Evolutionary conservation across 345 rosid species (phyloP), one percentile per base, ranked within the genome.

Genomic region (Moringa oleifera): DNA sequence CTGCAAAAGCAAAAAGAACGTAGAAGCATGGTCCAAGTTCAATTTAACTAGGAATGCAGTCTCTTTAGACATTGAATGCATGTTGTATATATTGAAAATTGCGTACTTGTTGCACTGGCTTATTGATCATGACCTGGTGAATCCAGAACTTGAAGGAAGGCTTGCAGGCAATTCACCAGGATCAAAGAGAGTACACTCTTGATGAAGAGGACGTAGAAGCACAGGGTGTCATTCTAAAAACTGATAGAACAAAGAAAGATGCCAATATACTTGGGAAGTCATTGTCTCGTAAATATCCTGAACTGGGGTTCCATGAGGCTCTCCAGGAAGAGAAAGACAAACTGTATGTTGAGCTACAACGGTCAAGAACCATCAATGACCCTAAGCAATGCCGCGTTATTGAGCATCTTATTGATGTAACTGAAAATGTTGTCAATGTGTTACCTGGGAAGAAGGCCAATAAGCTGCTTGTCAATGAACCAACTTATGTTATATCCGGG

Each of bases 141-240:
- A 23, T 41, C 28, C 52, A 59, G 71, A 54, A 69, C 23, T 21
- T 72, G 59, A 64, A 73, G 69, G 80, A 71, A 58, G 60, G 78
- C 4, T 51, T 75, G 64, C 51, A 73, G 25, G 73, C 61, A 63
- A 70, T 75, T 10, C 74, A 79, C 37, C 65, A 59, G 10, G 83
- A 79, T 65, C 74, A 70, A 2, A 68, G 70, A 19, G 80, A 73
- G 4, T 79, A 75, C 65, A 61, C 67, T 6, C 68, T 75, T 0
- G 80, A 76, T n/a, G 80, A 73, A 33, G 78, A 79, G 25, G 80
- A 79, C 41, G 57, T 55, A 60, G 68, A 68, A 66, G 67, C 72
- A 31, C 80, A 70, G 18, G 58, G 36, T 20, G 55, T 71, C 20
- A 65, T 79, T 17, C 21, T 73, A 18, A 71, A 65, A 25, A 76